Evolutionary conservation across 371 early-diverging fungal species (phyloP).

Genomic region (Zychaea mexicana): DNA sequence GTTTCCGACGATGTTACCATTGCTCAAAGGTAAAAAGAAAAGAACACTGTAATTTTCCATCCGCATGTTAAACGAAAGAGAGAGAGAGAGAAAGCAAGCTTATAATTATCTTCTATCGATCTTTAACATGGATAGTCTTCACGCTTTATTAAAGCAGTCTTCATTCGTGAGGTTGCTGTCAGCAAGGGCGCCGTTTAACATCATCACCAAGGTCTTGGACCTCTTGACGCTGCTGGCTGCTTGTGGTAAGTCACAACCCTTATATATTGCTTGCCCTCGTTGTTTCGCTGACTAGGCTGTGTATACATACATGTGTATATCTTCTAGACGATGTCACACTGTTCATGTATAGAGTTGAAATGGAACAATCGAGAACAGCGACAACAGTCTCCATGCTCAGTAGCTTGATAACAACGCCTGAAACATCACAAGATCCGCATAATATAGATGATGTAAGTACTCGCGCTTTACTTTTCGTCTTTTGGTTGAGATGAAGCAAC

Average conservation of each 20-base stretch:
- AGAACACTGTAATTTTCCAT: no score
- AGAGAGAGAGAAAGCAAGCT: background rate
- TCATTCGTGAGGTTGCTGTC: background rate
- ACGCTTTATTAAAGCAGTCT: background rate
- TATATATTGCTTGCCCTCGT: background rate
- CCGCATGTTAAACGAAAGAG: background rate
- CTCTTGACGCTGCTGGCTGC: background rate
- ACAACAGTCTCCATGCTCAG: no score
- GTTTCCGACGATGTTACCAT: no score
- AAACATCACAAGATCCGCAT: no score
- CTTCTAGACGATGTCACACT: background rate
- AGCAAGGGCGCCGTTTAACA: background rate
- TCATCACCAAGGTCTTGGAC: background rate
- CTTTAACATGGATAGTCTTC: background rate
- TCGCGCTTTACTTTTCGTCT: no score
- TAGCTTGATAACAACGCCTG: no score
- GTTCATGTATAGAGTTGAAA: no score
- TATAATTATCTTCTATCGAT: background rate
- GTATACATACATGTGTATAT: background rate
- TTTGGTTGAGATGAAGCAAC: no score
- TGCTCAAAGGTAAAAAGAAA: no score
- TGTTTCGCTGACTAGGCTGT: background rate
- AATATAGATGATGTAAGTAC: no score
- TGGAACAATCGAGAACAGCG: no score
- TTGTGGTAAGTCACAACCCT: conserved; percentile 1